These are phyloP conservation scores for Penicillium sp. DNA, from an alignment of 2,329 filamentous ascomycete species.

Conservation along the genomic window DNA sequence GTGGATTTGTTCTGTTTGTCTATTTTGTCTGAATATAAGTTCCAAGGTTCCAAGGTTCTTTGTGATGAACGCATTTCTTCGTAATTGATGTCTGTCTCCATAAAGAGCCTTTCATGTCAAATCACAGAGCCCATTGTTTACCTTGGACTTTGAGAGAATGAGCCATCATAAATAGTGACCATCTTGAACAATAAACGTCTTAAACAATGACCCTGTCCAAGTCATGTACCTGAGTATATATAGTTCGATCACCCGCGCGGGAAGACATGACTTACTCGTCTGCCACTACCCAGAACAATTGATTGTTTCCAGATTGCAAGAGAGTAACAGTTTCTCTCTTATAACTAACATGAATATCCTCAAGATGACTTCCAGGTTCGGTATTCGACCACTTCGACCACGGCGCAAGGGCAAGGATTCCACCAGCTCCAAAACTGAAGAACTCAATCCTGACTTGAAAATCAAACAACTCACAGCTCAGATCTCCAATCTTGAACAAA, in stretches of 20 bases:
- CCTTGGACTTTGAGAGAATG: not conserved
- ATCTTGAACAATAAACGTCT: not conserved
- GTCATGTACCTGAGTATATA: not conserved
- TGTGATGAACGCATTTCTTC: not conserved
- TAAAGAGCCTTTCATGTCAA: not conserved
- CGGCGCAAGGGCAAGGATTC: not conserved
- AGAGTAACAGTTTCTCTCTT: not conserved
- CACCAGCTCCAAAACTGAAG: not conserved
- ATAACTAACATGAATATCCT: not conserved
- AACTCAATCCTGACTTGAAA: not conserved
- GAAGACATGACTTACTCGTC: not conserved
- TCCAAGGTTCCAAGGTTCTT: not conserved
- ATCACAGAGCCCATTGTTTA: not conserved
- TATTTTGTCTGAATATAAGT: slow-evolving; percentile 8
- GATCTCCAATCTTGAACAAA: slow-evolving; percentile 2
- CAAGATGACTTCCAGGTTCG: not conserved
- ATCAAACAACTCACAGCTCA: slow-evolving; percentile 1
- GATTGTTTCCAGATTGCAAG: not conserved
- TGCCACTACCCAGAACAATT: not conserved
- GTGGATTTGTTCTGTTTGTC: slow-evolving; percentile 1
- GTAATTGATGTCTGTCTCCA: not conserved
- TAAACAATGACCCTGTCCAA: not conserved
- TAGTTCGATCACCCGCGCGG: not conserved
- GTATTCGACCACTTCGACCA: not conserved
- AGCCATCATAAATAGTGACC: not conserved